Evolutionary conservation across 2,329 filamentous ascomycete genomes (phyloP).

Genomic region (Trichoderma endophyticum): DNA sequence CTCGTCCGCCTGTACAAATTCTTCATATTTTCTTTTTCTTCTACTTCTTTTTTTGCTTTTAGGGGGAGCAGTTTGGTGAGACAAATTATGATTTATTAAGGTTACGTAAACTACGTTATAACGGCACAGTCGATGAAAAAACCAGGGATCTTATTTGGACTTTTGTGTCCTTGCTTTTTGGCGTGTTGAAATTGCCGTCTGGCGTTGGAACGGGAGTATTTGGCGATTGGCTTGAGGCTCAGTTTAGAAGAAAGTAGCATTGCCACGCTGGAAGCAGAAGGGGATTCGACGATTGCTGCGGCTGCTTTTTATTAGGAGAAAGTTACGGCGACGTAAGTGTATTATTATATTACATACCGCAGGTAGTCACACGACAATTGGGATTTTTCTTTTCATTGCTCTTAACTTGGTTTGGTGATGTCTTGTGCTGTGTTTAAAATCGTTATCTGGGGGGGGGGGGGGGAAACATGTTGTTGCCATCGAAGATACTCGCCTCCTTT

Average conservation of each 20-base stretch:
- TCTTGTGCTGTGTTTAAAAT: not conserved
- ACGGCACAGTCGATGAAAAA: not conserved
- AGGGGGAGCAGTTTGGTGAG: not conserved
- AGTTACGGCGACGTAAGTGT: not conserved
- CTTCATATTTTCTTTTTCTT: not conserved
- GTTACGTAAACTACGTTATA: not conserved
- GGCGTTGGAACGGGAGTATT: conserved; percentile 9
- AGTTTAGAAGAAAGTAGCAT: not conserved
- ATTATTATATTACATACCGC: conserved; percentile 10
- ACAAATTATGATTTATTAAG: not conserved
- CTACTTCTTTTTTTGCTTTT: not conserved
- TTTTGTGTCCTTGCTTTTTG: not conserved
- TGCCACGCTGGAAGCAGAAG: not conserved
- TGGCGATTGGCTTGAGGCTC: conserved; percentile 5
- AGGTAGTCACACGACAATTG: not conserved
- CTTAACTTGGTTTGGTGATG: not conserved
- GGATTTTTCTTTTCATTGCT: not conserved
- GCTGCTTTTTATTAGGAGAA: not conserved
- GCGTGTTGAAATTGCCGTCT: not conserved
- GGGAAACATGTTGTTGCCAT: not conserved
- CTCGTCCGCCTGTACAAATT: not conserved
- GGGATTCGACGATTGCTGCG: not conserved
- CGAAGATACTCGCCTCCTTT: not conserved
- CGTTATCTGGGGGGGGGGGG: not conserved
- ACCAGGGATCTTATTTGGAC: not conserved